Base-by-base conservation (phyloP, 2,329 filamentous ascomycete genomes). In the Aspergillus sp. region DNA sequence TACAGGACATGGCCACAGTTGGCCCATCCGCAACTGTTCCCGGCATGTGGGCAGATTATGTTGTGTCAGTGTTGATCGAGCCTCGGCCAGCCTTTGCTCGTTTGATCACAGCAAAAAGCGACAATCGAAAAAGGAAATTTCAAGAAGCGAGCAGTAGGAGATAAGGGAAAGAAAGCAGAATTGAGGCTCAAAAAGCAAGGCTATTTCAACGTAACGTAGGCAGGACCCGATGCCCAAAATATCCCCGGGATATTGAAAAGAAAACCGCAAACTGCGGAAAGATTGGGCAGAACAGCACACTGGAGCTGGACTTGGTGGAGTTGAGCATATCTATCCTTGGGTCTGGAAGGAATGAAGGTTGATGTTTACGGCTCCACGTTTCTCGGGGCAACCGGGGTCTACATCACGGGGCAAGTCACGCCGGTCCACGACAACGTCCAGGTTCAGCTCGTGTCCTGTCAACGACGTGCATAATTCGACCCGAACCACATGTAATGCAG, bases 1-100 rank as follows among this genome's bases (percentile, higher is more conserved):
- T 80, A 90, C 87, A 90, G 51, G 88, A 90, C 71, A 90, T 80
- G 67, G 86, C 81, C 69, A 90, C 87, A 55, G 85, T 83, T 67
- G 88, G 88, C 68, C 80, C 79, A 67, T 89, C 88, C 69, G 83
- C 79, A 68, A 83, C 81, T 62, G 83, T 82, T 66, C 82, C 84
- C 75, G 85, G 85, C 86, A 89, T 89, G 69, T 65, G 75, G 60
- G 58, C 59, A 56, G 58, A 57, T 61, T 67, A 58, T 55, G 55
- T 46, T 58, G 45, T 47, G 56, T 59, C 56, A 31, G 54, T 20
- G 11, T 60, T 52, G 63, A 52, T 68, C 59, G 72, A 76, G 69
- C 67, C 64, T 71, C 67, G 72, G 67, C 71, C 73, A 75, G 73
- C 72, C 68, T 73, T 65, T 71, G 69, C 71, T 73, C 73, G 68